Evolutionary conservation across 2,329 filamentous ascomycete species (phyloP).

Genomic region (Neofusicoccum laricinum): DNA sequence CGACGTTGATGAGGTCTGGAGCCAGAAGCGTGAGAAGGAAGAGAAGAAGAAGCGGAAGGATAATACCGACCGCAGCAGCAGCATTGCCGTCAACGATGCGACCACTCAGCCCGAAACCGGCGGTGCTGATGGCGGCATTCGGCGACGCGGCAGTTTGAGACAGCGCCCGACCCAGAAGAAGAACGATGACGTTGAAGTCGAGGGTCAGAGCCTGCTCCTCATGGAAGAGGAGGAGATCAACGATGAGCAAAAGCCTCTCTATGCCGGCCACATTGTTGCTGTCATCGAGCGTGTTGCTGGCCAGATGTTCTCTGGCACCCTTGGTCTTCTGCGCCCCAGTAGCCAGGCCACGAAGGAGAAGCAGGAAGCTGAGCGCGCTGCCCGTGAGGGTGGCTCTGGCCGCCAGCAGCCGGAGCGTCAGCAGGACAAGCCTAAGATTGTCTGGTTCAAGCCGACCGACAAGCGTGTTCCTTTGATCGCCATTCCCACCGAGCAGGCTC

Average conservation of each 20-base stretch:
- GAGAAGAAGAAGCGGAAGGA: constrained; percentile 99
- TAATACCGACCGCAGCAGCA: constrained; percentile 81
- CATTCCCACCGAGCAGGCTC: constrained; percentile 96
- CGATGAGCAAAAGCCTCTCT: constrained; percentile 95
- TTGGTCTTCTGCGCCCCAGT: constrained; percentile 89
- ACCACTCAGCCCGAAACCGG: constrained; percentile 57
- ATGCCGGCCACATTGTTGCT: constrained; percentile 94
- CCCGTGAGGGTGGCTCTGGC: constrained; percentile 75
- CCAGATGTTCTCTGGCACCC: constrained; percentile 97
- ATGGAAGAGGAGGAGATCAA: constrained; percentile 99
- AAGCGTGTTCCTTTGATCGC: constrained; percentile 98
- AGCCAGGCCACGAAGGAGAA: constrained; percentile 99
- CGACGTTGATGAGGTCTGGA: constrained; percentile 97
- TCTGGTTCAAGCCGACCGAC: constrained; percentile 99
- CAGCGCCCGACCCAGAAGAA: constrained; percentile 99
- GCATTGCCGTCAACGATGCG: constrained; percentile 65
- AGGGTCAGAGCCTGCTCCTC: constrained; percentile 92
- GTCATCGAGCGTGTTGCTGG: constrained; percentile 96
- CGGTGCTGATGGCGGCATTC: constrained; percentile 77
- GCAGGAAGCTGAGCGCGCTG: constrained; percentile 92
- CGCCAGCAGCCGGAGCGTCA: constrained; percentile 75
- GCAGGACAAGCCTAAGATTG: constrained; percentile 98
- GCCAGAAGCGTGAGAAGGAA: constrained; percentile 98
- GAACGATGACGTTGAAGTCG: constrained; percentile 98
- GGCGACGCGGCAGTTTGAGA: constrained; percentile 88